Percentiles rank a stretch among this genome's conserved stretches.
Conservation (phyloP, 768 basidiomycete genomes). For the Lepiota venenata region DNA sequence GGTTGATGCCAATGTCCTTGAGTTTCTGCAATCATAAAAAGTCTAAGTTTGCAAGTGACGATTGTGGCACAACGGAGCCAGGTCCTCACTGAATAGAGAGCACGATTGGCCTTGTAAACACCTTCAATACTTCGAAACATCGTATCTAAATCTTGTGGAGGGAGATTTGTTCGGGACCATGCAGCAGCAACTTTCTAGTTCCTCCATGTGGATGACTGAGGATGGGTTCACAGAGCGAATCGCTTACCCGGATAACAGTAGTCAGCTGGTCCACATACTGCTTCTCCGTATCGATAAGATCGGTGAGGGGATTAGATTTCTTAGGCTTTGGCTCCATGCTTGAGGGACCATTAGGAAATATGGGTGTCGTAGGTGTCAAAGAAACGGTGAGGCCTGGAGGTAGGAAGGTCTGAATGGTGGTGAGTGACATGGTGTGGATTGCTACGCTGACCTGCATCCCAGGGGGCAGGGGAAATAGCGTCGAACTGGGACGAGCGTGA, state of each 20-base stretch:
- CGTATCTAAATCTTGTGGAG: conserved; percentile 84
- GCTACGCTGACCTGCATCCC: conserved; percentile 22
- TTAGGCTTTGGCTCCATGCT: conserved; percentile 47
- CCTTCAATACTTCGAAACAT: conserved; percentile 95
- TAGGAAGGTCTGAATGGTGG: conserved; percentile 12
- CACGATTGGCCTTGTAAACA: conserved; percentile 89
- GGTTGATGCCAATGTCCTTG: conserved; percentile 90
- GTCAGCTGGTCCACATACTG: conserved; percentile 88
- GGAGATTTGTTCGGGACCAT: conserved; percentile 94
- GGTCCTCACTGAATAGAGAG: conserved; percentile 59
- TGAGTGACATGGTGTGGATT: conserved; percentile 4
- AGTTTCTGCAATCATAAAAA: conserved; percentile 61
- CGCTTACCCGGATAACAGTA: conserved; percentile 82
- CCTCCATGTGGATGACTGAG: conserved; percentile 12
- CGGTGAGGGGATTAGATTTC: conserved; percentile 79
- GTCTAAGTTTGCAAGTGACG: conserved; percentile 9
- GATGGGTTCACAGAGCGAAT: background rate
- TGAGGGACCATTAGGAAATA: conserved; percentile 25
- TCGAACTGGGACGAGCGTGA: conserved; percentile 2
- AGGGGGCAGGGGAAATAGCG: conserved; percentile 11
- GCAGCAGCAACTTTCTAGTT: conserved; percentile 93
- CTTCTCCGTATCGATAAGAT: conserved; percentile 94
- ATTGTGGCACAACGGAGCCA: background rate
- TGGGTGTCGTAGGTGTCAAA: conserved; percentile 31
- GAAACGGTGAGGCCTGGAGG: conserved; percentile 22